Evolutionary conservation across 2,329 filamentous ascomycete species (phyloP).

Genomic region (Aspergillus viridinutans): DNA sequence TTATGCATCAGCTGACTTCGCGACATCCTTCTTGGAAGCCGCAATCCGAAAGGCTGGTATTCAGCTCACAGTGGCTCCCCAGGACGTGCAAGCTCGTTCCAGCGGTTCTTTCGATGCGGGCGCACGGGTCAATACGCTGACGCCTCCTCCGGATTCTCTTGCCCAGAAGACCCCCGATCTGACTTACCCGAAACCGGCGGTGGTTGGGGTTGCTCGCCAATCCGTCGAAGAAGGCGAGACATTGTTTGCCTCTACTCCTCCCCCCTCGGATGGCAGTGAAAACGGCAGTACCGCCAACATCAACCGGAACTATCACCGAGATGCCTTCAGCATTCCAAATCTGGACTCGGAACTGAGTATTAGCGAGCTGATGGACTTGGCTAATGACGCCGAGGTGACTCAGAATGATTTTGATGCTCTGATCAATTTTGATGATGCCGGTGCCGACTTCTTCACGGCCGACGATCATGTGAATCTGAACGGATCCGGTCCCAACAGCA

Average conservation of each 20-base stretch:
- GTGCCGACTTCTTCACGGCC: constrained; percentile 32
- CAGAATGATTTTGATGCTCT: constrained; percentile 45
- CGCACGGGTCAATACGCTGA: constrained; percentile 31
- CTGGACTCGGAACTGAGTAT: constrained; percentile 34
- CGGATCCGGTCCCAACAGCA: constrained; percentile 3
- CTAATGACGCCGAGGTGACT: constrained; percentile 42
- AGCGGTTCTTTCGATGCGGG: constrained; percentile 15
- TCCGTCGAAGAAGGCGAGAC: constrained; percentile 20
- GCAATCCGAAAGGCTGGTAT: constrained; percentile 84
- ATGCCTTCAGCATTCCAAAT: constrained; percentile 28
- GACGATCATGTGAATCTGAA: constrained; percentile 18
- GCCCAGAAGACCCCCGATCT: constrained; percentile 38
- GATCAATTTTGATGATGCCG: constrained; percentile 44
- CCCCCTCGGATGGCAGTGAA: constrained; percentile 40
- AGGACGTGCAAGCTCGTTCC: constrained; percentile 26
- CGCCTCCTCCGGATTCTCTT: constrained; percentile 39
- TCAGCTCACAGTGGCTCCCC: constrained; percentile 53
- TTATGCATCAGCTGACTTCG: constrained; percentile 91
- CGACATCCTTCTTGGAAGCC: constrained; percentile 90
- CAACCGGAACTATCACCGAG: constrained; percentile 26
- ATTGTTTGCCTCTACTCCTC: constrained; percentile 38
- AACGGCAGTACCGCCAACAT: constrained; percentile 40
- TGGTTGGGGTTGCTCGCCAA: constrained; percentile 14
- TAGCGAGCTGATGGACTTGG: constrained; percentile 40
- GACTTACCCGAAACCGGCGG: constrained; percentile 29